Conservation (phyloP, 2,329 filamentous ascomycete species). For the Cladosporium sp. region DNA sequence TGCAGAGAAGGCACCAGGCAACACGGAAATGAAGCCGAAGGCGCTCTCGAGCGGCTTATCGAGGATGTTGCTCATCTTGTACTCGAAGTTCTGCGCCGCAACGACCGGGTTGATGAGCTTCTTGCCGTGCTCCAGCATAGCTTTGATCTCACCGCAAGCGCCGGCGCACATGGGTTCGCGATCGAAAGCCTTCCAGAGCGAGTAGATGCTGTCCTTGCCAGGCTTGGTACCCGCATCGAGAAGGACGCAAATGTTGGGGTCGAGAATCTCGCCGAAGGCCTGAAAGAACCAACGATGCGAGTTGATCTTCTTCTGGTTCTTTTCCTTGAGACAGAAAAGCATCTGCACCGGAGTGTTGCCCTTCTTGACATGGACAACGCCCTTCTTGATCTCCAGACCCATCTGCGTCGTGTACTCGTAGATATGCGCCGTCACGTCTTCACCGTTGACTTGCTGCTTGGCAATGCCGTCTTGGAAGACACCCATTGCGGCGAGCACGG, state of each 20-base stretch:
- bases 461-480: slow-evolving; percentile 98
- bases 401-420: slow-evolving; percentile 90
- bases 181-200: slow-evolving; percentile 97
- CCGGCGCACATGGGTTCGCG: slow-evolving; percentile 96
- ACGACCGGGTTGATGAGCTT: slow-evolving; percentile 90
- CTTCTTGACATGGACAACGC: slow-evolving; percentile 77
- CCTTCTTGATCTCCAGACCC: slow-evolving; percentile 82
- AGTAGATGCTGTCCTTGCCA: slow-evolving; percentile 90
- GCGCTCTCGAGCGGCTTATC: slow-evolving; percentile 96
- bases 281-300: slow-evolving; percentile 99
- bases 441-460: slow-evolving; percentile 94
- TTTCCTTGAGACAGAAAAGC: slow-evolving; percentile 97
- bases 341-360: slow-evolving; percentile 86
- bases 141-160: slow-evolving; percentile 97
- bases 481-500: slow-evolving; percentile 84
- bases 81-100: slow-evolving; percentile 97
- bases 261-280: slow-evolving; percentile 83
- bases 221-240: slow-evolving; percentile 95
- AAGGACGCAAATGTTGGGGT: slow-evolving; percentile 94
- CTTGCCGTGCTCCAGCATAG: slow-evolving; percentile 84
- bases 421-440: slow-evolving; percentile 94
- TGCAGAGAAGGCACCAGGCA: slow-evolving; percentile 96
- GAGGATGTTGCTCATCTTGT: slow-evolving; percentile 99
- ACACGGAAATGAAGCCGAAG: slow-evolving; percentile 94
- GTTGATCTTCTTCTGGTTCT: slow-evolving; percentile 99